phyloP scores from a whole-genome alignment of 345 rosid species.

The Eucalyptus pauciflora region DNA sequence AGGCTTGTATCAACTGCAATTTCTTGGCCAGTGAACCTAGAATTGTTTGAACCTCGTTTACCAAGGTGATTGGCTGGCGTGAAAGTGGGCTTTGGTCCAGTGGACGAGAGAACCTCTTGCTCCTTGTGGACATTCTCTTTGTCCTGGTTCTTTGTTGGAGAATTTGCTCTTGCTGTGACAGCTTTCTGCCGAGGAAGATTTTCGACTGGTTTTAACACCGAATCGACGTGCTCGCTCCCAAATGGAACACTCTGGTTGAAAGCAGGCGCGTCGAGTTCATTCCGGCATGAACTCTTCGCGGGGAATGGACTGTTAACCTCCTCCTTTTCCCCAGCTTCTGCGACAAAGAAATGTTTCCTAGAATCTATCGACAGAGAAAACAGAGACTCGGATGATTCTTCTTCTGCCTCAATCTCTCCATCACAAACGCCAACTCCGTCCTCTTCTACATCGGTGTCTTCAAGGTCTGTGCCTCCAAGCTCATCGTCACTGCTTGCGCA shows the following conservation, averaged over 20 bases:
- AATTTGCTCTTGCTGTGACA: conserved; percentile 14
- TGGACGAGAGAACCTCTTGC: neutral
- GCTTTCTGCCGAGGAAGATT: conserved; percentile 33
- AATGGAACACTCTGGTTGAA: conserved; percentile 2
- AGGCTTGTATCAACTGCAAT: conserved; percentile 52
- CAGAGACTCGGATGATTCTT: conserved; percentile 55
- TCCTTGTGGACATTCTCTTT: conserved; percentile 24
- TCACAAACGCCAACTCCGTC: neutral
- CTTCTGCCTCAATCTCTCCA: conserved; percentile 2
- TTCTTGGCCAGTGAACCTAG: conserved; percentile 2
- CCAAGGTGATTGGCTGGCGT: neutral
- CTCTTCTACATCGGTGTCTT: neutral
- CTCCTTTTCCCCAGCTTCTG: conserved; percentile 18
- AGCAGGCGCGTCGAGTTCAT: conserved; percentile 3
- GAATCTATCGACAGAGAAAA: conserved; percentile 56
- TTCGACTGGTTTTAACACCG: conserved; percentile 45
- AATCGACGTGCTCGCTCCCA: conserved; percentile 11
- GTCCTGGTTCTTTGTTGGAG: conserved; percentile 14
- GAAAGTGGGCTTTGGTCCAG: conserved; percentile 7
- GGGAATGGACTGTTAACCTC: conserved; percentile 31
- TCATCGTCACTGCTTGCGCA: conserved; percentile 10
- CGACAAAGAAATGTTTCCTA: conserved; percentile 14
- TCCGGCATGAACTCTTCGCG: neutral
- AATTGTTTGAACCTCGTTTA: neutral
- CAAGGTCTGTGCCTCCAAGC: neutral